A percentile compares a stretch with the other conserved stretches of the same genome.
phyloP scores from a whole-genome alignment of 257 asterid genomes.

The Gentiana macrophylla region DNA sequence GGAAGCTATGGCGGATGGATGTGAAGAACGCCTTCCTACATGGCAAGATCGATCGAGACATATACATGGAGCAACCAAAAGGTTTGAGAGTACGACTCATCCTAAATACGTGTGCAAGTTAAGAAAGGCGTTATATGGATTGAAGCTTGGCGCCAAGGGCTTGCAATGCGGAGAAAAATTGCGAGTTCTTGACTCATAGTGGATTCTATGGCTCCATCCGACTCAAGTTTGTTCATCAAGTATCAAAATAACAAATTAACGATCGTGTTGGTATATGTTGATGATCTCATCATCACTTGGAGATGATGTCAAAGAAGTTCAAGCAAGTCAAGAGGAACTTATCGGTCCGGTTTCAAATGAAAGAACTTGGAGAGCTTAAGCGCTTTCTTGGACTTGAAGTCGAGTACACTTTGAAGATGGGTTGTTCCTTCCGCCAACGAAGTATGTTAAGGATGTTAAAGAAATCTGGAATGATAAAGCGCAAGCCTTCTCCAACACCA shows the following conservation, averaged over 20 bases:
- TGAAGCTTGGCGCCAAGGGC: neutral
- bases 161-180: neutral
- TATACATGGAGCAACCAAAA: too few species aligned
- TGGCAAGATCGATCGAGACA: neutral
- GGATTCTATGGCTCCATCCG: neutral
- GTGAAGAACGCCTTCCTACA: too few species aligned
- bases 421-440: neutral
- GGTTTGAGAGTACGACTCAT: neutral
- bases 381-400: constrained; percentile 6
- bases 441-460: neutral
- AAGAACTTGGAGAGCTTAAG: constrained; percentile 1
- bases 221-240: neutral
- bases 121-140: neutral
- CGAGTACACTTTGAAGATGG: neutral
- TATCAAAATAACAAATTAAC: neutral
- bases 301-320: neutral
- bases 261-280: neutral
- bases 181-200: neutral
- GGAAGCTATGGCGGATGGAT: too few species aligned
- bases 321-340: neutral
- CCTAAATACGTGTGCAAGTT: neutral
- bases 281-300: constrained; percentile 1
- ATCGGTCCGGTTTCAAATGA: neutral
- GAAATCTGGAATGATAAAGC: neutral
- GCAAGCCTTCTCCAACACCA: constrained; percentile 2